Evolutionary conservation across 257 asterid species (phyloP).

Genomic region (Nicotiana tomentosiformis): DNA sequence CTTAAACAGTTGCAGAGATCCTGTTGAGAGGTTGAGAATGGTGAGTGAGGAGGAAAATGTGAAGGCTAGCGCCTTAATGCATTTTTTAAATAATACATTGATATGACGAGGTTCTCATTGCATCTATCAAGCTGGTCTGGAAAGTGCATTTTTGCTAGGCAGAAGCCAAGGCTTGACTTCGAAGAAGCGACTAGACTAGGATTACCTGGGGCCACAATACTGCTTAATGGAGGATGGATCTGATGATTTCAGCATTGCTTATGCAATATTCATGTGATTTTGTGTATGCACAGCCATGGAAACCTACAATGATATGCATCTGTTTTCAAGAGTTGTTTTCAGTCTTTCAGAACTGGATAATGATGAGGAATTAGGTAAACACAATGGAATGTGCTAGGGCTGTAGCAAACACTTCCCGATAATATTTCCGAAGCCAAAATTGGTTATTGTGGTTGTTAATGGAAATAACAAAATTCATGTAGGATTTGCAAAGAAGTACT

Average conservation of each 20-base stretch:
- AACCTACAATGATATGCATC: not conserved
- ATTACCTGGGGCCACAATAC: slow-evolving; percentile 48
- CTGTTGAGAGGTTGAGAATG: not conserved
- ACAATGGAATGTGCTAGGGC: slow-evolving; percentile 86
- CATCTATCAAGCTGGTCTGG: slow-evolving; percentile 72
- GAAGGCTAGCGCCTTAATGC: not conserved
- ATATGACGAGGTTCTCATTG: slow-evolving; percentile 43
- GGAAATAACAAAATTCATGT: slow-evolving; percentile 79
- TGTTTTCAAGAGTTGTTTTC: not conserved
- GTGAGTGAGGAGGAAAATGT: not conserved
- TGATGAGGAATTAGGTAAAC: slow-evolving; percentile 42
- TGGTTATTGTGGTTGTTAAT: slow-evolving; percentile 60
- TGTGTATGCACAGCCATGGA: not conserved
- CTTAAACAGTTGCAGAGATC: not conserved
- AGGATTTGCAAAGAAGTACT: slow-evolving; percentile 68
- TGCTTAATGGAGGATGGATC: slow-evolving; percentile 75
- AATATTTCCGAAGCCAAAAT: slow-evolving; percentile 14
- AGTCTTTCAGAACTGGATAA: not conserved
- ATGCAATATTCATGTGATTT: not conserved
- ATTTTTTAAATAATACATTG: too few species aligned
- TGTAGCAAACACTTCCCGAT: slow-evolving; percentile 41
- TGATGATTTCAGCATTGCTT: not conserved
- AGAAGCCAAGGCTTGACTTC: slow-evolving; percentile 66
- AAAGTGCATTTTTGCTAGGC: slow-evolving; percentile 52
- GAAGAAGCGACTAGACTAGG: slow-evolving; percentile 61